Evolutionary conservation across 108 stramenopile species (phyloP), one percentile per base, ranked within the genome.

Genomic region (Chaetoceros muelleri): DNA sequence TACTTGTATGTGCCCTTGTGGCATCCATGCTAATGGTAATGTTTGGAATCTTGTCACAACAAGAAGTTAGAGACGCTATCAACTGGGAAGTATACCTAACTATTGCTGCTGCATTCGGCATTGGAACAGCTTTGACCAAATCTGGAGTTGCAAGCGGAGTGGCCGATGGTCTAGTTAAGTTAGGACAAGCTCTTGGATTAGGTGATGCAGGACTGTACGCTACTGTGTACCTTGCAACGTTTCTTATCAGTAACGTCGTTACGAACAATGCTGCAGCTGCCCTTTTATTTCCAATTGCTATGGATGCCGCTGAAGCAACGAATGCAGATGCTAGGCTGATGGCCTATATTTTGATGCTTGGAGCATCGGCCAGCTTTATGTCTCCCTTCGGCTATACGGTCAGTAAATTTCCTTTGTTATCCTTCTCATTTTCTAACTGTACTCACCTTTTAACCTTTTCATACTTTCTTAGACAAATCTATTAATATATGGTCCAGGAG

Each of bases 251-350:
- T 49, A 81, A 77, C 48, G 61, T 87, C 18, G 82, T 92, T 1
- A 92, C 90, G 2, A 92, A 92, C 72, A 87, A 87, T 61, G 90
- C 90, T 34, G 90, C 90, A 20, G 90, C 90, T 10, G 82, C 90
- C 17, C 55, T 91, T 23, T 71, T 91, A 54, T 91, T 85, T 63
- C 82, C 85, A 24, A 83, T 90, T 45, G 90, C 90, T 25, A 71
- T 92, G 54, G 72, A 77, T 53, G 90, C 85, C 16, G 84, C 83
- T n/a, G 79, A 81, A 47, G 50, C 80, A 30, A 63, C 78, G 21
- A 82, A 71, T 16, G 62, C 66, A 8, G 82, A 85, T 66, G 45
- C 53, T 40, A 28, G 59, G 28, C 44, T 81, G n/a, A 92, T 92
- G 84, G 62, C 72, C 23, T 87, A 84, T 58, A 58, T 55, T 25